Evolutionary conservation across 495 filamentous ascomycete species (phyloP).

Genomic region (Mytilinidion resinicola): DNA sequence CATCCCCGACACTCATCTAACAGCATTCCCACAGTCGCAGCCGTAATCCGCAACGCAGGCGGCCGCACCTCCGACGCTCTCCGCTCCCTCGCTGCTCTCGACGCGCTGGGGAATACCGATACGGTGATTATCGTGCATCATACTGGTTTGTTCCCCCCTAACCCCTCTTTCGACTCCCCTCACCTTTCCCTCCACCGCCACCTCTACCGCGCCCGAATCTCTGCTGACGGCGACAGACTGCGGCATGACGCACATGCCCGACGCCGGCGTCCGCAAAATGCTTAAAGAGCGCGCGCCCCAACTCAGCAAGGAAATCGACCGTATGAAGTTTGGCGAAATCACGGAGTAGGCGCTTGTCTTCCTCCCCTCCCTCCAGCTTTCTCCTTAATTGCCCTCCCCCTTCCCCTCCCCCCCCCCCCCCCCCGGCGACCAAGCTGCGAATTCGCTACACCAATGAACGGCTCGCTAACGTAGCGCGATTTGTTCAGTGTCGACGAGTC

Average conservation of each 20-base stretch:
- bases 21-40: constrained; percentile 10
- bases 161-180: not conserved
- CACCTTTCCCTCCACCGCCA: not conserved
- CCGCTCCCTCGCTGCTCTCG: constrained; percentile 25
- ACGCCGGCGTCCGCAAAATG: constrained; percentile 15
- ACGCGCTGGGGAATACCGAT: constrained; percentile 25
- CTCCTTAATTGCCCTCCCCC: not conserved
- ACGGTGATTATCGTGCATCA: constrained; percentile 33
- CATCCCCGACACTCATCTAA: not conserved
- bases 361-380: not conserved
- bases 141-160: constrained; percentile 9
- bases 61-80: constrained; percentile 31
- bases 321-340: constrained; percentile 28
- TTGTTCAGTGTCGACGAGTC: constrained; percentile 9
- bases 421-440: too few species aligned
- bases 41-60: constrained; percentile 33
- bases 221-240: constrained; percentile 9
- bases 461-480: too few species aligned
- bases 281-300: constrained; percentile 21
- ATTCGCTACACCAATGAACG: too few species aligned
- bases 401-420: too few species aligned
- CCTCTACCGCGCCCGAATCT: not conserved
- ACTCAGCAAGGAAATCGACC: constrained; percentile 15
- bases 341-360: not conserved
- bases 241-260: constrained; percentile 30